Evolutionary conservation across 116 monocot species (phyloP).

Genomic region (Cymodocea nodosa): DNA sequence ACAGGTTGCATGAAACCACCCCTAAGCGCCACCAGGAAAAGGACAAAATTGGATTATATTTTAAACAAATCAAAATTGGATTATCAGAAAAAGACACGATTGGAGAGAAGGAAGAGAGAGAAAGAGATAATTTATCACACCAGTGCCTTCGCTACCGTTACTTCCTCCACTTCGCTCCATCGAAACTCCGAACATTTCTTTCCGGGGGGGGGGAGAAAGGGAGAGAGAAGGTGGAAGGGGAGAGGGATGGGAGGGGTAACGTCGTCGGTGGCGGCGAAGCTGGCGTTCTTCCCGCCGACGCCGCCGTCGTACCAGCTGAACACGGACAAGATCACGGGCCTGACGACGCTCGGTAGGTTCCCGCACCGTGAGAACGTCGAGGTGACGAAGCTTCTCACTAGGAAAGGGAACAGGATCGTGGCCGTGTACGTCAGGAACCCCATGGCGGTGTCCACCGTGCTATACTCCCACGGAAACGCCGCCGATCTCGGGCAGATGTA

Average conservation of each 20-base stretch:
- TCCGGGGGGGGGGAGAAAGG: no score
- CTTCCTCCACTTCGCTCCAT: neutral
- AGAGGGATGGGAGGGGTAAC: constrained; percentile 63
- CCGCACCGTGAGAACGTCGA: constrained; percentile 67
- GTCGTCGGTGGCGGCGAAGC: constrained; percentile 65
- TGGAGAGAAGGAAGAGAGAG: no score
- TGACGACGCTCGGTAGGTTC: constrained; percentile 28
- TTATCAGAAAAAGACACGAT: no score
- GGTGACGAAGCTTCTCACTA: constrained; percentile 33
- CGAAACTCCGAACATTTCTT: no score
- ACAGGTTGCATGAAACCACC: no score
- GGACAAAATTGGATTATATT: no score
- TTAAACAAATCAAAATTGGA: no score
- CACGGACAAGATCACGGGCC: constrained; percentile 23
- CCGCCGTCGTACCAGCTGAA: constrained; percentile 54
- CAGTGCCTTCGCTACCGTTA: neutral
- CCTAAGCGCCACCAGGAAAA: no score
- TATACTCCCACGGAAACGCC: constrained; percentile 80
- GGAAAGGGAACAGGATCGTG: constrained; percentile 39
- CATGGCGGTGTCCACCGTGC: constrained; percentile 45
- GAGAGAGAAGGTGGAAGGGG: neutral
- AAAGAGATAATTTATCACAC: constrained; percentile 2
- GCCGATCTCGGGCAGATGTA: constrained; percentile 88
- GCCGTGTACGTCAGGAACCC: constrained; percentile 58
- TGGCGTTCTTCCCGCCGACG: constrained; percentile 74